Percentiles rank a stretch among this genome's conserved stretches.
Evolutionary conservation across 768 basidiomycete genomes (phyloP).

Genomic region (Lactarius quietus): DNA sequence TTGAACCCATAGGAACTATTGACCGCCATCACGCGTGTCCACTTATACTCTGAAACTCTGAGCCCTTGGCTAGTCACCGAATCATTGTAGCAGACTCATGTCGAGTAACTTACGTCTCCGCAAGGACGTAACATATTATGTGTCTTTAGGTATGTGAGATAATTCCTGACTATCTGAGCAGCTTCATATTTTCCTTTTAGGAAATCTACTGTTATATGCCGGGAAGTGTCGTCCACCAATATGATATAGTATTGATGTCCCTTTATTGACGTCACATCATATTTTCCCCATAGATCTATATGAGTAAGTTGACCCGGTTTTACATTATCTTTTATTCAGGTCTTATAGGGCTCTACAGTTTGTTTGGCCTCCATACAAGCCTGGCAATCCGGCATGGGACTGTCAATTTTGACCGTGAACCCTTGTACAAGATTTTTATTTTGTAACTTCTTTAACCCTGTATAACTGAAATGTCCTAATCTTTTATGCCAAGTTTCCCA

Average conservation of each 20-base stretch:
- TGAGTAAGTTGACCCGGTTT: not conserved
- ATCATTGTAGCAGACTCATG: too few relatives aligned
- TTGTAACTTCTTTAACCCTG: not conserved
- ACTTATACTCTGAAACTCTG: too few relatives aligned
- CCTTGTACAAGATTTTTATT: not conserved
- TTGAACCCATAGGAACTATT: too few relatives aligned
- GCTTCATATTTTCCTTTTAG: not conserved
- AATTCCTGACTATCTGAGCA: not conserved
- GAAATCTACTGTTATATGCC: not conserved
- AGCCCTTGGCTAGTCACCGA: too few relatives aligned
- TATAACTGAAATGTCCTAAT: not conserved
- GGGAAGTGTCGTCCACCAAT: not conserved
- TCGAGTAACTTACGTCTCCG: too few relatives aligned
- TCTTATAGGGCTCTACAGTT: not conserved
- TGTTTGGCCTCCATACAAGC: not conserved
- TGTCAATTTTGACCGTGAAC: not conserved
- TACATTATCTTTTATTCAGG: not conserved
- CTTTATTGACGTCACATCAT: not conserved
- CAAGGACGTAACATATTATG: too few relatives aligned
- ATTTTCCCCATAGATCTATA: not conserved
- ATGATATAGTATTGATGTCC: not conserved
- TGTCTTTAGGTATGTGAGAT: rapidly evolving
- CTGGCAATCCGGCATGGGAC: not conserved
- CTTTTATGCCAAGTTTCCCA: not conserved
- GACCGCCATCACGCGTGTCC: too few relatives aligned